These are phyloP conservation scores for Nadsonia fulvescens DNA, from an alignment of 805 yeast species.

Conservation along the genomic window DNA sequence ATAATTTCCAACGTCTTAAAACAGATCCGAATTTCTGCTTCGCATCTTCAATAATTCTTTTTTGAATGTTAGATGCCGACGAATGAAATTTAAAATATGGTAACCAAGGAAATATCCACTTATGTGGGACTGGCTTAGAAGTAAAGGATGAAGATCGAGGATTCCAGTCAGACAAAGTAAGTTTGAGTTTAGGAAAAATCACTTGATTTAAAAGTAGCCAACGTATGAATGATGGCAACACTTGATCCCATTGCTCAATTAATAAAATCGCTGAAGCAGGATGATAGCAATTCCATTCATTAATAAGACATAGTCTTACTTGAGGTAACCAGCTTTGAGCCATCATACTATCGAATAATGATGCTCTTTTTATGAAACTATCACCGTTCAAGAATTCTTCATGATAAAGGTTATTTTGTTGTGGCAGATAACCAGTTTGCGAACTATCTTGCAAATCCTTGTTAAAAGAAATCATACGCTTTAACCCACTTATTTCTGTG, in stretches of 20 bases:
- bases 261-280: slow-evolving; percentile 24
- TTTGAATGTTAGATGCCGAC: slow-evolving; percentile 7
- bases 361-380: too few species aligned
- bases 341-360: too few species aligned
- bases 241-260: slow-evolving; percentile 24
- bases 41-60: slow-evolving; percentile 12
- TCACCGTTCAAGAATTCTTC: too few species aligned
- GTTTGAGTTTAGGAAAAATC: slow-evolving; percentile 23
- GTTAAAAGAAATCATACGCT: too few species aligned
- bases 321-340: slow-evolving; percentile 21
- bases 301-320: slow-evolving; percentile 14
- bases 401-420: too few species aligned
- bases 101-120: slow-evolving; percentile 25
- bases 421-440: too few species aligned
- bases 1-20: slow-evolving; percentile 7
- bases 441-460: too few species aligned
- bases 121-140: slow-evolving; percentile 9
- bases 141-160: slow-evolving; percentile 9
- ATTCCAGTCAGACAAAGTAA: slow-evolving; percentile 23
- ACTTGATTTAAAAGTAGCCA: slow-evolving; percentile 16
- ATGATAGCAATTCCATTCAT: slow-evolving; percentile 22
- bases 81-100: too few species aligned
- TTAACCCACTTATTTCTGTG: too few species aligned
- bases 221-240: slow-evolving; percentile 18
- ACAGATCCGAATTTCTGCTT: slow-evolving; percentile 11